Conservation (phyloP, 1,139 yeast genomes). For the Yamadazyma songkhlaensis region DNA sequence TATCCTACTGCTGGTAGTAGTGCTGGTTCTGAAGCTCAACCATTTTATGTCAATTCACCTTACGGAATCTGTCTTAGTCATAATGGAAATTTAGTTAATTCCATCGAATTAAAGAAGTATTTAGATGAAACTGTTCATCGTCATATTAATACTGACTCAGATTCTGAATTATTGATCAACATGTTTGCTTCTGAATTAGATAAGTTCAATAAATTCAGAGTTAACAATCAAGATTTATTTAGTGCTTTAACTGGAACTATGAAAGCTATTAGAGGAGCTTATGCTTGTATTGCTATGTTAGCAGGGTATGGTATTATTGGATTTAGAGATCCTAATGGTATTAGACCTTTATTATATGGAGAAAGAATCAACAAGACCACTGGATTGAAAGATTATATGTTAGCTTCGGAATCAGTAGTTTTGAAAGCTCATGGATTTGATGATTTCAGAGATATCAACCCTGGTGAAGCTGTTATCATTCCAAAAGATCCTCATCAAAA, state of each 20-base stretch:
- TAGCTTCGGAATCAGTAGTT: conserved; percentile 94
- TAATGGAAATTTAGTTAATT: conserved; percentile 93
- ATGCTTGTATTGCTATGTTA: conserved; percentile 90
- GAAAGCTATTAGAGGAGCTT: conserved; percentile 84
- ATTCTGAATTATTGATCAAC: conserved; percentile 85
- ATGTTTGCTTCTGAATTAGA: conserved; percentile 91
- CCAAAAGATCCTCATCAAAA: conserved; percentile 50
- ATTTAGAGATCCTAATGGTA: conserved; percentile 96
- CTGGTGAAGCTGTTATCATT: conserved; percentile 96
- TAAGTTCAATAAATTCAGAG: conserved; percentile 88
- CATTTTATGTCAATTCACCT: conserved; percentile 96
- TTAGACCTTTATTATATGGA: conserved; percentile 86
- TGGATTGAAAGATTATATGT: conserved; percentile 87
- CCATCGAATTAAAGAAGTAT: conserved; percentile 68
- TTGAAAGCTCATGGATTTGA: conserved; percentile 89
- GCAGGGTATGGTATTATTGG: conserved; percentile 97
- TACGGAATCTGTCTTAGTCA: conserved; percentile 89
- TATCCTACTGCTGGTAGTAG: conserved; percentile 99
- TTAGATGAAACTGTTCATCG: conserved; percentile 94
- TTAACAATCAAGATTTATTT: conserved; percentile 86
- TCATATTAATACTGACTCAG: conserved; percentile 95
- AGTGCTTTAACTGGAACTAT: conserved; percentile 81
- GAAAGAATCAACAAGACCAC: conserved; percentile 64
- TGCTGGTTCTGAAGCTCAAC: conserved; percentile 97
- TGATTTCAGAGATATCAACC: conserved; percentile 75